phyloP scores from a whole-genome alignment of 225 moss, liverwort and hornwort species.

The Lunularia cruciata region DNA sequence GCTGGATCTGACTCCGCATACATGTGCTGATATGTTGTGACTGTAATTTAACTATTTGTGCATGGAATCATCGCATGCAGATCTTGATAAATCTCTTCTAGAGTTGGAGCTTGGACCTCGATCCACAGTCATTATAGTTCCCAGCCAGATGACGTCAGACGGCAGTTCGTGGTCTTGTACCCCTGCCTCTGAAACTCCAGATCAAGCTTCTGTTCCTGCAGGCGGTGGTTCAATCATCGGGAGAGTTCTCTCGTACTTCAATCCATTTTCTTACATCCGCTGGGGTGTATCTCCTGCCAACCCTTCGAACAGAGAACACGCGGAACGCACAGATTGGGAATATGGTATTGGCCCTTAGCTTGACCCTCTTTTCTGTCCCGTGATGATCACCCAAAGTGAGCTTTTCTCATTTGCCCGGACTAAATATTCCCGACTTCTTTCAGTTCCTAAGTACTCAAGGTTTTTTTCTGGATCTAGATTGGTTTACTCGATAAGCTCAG shows the following conservation, averaged over 20 bases:
- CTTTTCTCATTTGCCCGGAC: too few relatives aligned
- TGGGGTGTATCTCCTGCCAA: slow-evolving; percentile 37
- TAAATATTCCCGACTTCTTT: too few relatives aligned
- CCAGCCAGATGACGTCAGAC: slow-evolving; percentile 40
- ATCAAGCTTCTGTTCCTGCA: slow-evolving; percentile 31
- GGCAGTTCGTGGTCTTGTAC: slow-evolving; percentile 40
- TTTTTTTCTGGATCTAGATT: too few relatives aligned
- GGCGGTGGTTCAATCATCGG: slow-evolving; percentile 48
- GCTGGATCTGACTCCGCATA: too few relatives aligned
- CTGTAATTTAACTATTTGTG: background rate
- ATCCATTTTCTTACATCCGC: slow-evolving; percentile 55
- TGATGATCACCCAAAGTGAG: background rate
- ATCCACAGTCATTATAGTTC: slow-evolving; percentile 57
- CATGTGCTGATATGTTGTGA: too few relatives aligned
- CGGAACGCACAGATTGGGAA: background rate
- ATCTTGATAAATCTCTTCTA: slow-evolving; percentile 48
- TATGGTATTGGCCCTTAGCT: background rate
- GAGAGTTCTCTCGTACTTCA: slow-evolving; percentile 57
- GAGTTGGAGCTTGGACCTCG: slow-evolving; percentile 69
- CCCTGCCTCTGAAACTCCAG: slow-evolving; percentile 32
- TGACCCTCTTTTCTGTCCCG: background rate
- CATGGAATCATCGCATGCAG: slow-evolving; percentile 34
- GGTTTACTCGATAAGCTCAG: background rate
- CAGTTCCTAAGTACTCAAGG: too few relatives aligned
- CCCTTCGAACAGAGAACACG: slow-evolving; percentile 20